These are phyloP conservation scores for Pelargonium australe DNA, from an alignment of 441 rosid species.

Conservation along the genomic window DNA sequence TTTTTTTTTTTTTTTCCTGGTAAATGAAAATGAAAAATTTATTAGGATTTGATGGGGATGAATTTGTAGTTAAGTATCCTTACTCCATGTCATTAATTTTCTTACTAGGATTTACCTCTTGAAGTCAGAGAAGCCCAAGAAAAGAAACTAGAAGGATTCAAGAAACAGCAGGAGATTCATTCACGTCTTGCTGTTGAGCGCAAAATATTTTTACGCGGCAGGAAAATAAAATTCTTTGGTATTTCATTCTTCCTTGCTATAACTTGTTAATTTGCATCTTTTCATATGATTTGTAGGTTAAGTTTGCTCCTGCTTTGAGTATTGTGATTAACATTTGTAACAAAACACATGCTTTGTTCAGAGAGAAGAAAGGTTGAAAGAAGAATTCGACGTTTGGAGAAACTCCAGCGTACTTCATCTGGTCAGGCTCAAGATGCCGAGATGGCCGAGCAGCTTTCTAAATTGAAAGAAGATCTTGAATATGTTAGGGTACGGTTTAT, in stretches of 20 bases:
- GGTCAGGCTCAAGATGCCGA: constrained; percentile 63
- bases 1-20: neutral
- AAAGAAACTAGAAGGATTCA: constrained; percentile 62
- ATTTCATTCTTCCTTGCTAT: neutral
- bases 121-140: constrained; percentile 70
- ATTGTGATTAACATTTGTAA: neutral
- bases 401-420: constrained; percentile 72
- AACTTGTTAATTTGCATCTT: no score
- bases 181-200: constrained; percentile 79
- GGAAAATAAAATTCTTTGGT: constrained; percentile 96
- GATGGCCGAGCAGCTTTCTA: constrained; percentile 56
- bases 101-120: constrained; percentile 51
- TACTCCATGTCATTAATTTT: neutral
- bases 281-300: neutral
- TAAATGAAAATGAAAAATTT: neutral
- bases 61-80: neutral
- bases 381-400: constrained; percentile 80
- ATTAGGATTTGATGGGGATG: neutral
- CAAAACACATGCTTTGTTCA: constrained; percentile 20
- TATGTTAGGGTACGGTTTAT: constrained; percentile 69
- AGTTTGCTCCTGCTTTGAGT: neutral
- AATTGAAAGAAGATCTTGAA: constrained; percentile 93
- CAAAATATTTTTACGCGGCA: constrained; percentile 72
- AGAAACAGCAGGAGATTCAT: constrained; percentile 83
- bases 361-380: constrained; percentile 94